Evolutionary conservation across 306 rosid species (phyloP).

Genomic region (Pachyrhizus erosus): DNA sequence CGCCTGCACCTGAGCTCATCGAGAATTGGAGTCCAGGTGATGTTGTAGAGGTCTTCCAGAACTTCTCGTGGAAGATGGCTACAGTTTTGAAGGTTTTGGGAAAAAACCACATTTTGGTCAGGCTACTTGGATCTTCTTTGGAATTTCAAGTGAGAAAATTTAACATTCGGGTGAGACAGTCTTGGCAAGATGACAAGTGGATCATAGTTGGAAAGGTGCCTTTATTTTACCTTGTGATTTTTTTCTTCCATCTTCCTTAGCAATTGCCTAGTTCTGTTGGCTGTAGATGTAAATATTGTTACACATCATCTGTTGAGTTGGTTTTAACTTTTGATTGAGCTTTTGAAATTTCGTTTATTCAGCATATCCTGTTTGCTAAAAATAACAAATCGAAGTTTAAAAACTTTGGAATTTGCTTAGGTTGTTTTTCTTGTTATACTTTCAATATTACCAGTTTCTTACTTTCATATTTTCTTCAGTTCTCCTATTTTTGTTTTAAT

Average conservation of each 20-base stretch:
- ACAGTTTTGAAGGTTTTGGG: conserved; percentile 75
- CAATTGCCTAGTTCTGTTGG: conserved; percentile 22
- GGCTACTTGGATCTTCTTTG: conserved; percentile 82
- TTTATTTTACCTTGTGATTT: conserved; percentile 18
- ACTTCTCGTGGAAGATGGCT: conserved; percentile 88
- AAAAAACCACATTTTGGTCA: conserved; percentile 57
- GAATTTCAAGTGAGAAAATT: conserved; percentile 72
- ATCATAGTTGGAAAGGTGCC: conserved; percentile 81
- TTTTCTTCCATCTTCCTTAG: conserved; percentile 23
- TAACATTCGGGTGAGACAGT: conserved; percentile 78
- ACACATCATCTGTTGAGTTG: conserved; percentile 12
- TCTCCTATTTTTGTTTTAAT: not conserved
- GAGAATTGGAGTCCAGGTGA: conserved; percentile 79
- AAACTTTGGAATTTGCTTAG: not conserved
- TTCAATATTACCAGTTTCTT: conserved; percentile 23
- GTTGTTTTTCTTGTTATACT: conserved; percentile 34
- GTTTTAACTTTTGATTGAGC: conserved; percentile 40
- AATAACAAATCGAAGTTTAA: conserved; percentile 3
- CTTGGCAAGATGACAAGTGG: conserved; percentile 86
- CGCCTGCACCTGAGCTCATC: conserved; percentile 59
- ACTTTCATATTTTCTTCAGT: not conserved
- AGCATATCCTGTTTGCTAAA: conserved; percentile 25
- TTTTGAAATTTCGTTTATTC: conserved; percentile 32
- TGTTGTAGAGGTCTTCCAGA: conserved; percentile 77
- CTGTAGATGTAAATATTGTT: conserved; percentile 29